Conservation (phyloP, 78 protist genomes). For the Anaeramoeba flamelloides region DNA sequence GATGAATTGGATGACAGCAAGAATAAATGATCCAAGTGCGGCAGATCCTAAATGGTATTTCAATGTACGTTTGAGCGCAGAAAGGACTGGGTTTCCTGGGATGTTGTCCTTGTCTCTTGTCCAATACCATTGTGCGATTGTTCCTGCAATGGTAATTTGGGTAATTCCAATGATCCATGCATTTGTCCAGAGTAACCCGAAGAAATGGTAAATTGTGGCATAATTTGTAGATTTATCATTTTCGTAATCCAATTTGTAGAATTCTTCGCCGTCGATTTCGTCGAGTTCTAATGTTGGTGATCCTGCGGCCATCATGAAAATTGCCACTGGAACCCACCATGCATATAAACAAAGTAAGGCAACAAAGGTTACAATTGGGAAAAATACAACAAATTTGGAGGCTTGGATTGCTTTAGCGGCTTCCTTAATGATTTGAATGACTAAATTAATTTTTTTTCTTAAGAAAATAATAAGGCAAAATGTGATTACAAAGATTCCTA, state of each 20-base stretch:
- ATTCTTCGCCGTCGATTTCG: not conserved
- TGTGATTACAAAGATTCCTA: not conserved
- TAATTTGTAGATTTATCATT: not conserved
- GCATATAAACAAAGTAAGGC: constrained; percentile 15
- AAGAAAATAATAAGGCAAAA: not conserved
- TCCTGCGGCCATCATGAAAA: not conserved
- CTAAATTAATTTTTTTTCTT: constrained; percentile 15
- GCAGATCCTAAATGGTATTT: constrained; percentile 60
- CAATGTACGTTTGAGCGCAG: constrained; percentile 22
- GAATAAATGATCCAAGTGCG: constrained; percentile 53
- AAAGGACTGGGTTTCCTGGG: not conserved
- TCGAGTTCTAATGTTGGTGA: not conserved
- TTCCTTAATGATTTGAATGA: constrained; percentile 46
- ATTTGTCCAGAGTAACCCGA: constrained; percentile 57
- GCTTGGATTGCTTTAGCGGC: constrained; percentile 29
- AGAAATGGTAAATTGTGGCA: constrained; percentile 34
- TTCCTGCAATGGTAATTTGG: constrained; percentile 46
- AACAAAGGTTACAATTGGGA: constrained; percentile 36
- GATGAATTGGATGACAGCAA: constrained; percentile 55
- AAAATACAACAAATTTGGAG: constrained; percentile 38
- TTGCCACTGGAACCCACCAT: constrained; percentile 21
- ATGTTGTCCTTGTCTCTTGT: constrained; percentile 18
- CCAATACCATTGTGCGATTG: constrained; percentile 57
- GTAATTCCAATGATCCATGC: constrained; percentile 43
- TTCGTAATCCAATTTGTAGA: not conserved